These are phyloP conservation scores for Talaromyces amestolkiae DNA, from an alignment of 2,329 filamentous ascomycete species.

Conservation along the genomic window DNA sequence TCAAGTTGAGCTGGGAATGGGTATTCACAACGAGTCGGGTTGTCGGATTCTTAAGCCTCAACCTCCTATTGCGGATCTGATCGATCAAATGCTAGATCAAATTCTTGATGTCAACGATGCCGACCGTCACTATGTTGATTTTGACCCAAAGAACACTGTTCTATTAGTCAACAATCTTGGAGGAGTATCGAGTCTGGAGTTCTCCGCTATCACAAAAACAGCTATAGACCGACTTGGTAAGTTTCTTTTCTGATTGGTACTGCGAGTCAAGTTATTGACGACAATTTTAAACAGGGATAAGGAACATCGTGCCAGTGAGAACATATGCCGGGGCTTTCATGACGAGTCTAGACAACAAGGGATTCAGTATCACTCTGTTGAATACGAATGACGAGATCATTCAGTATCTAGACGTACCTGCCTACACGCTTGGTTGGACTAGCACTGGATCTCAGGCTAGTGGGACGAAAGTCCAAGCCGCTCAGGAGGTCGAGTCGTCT, in stretches of 20 bases:
- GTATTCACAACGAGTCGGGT: not conserved
- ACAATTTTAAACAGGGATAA: not conserved
- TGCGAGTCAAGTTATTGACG: not conserved
- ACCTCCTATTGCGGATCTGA: conserved; percentile 20
- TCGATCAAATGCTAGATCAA: not conserved
- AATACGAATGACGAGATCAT: not conserved
- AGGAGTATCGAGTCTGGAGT: not conserved
- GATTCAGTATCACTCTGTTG: not conserved
- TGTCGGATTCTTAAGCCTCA: conserved; percentile 10
- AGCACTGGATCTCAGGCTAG: not conserved
- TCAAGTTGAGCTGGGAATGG: not conserved
- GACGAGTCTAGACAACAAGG: not conserved
- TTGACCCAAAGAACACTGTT: not conserved
- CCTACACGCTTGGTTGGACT: not conserved
- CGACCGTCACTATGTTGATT: not conserved
- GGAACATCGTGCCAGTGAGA: not conserved
- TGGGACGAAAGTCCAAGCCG: not conserved
- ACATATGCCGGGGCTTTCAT: not conserved
- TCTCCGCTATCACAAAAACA: not conserved
- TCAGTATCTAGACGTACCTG: not conserved
- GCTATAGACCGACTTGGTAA: not conserved
- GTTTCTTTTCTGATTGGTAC: not conserved
- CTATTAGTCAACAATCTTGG: not conserved
- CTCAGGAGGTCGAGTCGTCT: not conserved
- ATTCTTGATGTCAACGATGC: conserved; percentile 18